Conservation (phyloP, 148 eudicot species). For the Rhododendron mucronatum region DNA sequence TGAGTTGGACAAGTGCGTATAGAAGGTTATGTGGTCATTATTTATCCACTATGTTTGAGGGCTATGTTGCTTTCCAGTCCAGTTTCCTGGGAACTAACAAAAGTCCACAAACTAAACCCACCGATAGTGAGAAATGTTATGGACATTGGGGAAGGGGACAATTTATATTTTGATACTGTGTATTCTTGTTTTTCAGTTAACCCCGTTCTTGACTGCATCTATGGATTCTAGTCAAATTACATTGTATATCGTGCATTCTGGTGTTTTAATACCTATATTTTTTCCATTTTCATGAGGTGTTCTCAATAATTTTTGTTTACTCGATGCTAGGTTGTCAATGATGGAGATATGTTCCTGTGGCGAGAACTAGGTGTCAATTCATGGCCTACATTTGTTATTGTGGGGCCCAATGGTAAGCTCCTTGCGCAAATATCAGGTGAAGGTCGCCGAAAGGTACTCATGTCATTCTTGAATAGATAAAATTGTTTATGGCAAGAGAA, state of each 20-base stretch:
- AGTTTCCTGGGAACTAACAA: not conserved
- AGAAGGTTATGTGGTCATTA: not conserved
- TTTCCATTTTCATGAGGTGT: not conserved
- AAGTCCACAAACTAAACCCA: not conserved
- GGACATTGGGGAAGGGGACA: not conserved
- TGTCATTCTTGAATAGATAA: not conserved
- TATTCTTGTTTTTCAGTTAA: not conserved
- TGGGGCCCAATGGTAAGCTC: conserved; percentile 86
- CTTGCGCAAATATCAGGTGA: conserved; percentile 88
- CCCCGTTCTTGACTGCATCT: not conserved
- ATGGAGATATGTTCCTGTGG: conserved; percentile 97
- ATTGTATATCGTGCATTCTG: not conserved
- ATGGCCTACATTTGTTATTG: conserved; percentile 91
- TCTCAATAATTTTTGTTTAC: not conserved
- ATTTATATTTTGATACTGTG: not conserved
- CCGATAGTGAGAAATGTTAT: not conserved
- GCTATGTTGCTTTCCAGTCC: not conserved
- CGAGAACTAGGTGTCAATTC: conserved; percentile 88
- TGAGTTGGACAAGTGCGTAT: not conserved
- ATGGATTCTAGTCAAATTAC: not conserved
- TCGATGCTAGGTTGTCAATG: conserved; percentile 77
- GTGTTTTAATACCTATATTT: not conserved
- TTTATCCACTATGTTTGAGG: not conserved
- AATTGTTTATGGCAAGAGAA: not conserved
- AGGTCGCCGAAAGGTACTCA: conserved; percentile 84